Conservation (phyloP, 148 eudicot genomes). For the Chenopodium album region DNA sequence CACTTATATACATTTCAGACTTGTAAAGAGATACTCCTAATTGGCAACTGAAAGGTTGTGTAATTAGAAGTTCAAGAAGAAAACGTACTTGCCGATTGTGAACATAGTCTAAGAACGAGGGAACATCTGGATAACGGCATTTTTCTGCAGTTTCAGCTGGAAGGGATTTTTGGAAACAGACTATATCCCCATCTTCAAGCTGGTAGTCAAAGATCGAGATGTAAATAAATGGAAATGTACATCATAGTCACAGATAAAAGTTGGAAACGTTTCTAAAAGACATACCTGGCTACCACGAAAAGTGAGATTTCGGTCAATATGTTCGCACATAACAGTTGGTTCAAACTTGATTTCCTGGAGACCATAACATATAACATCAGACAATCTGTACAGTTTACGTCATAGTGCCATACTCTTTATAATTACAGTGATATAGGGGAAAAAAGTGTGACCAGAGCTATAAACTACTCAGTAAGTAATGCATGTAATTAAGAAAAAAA, state of each 20-base stretch:
- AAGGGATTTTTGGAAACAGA: slow-evolving; percentile 64
- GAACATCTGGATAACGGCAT: slow-evolving; percentile 62
- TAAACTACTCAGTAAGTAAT: not conserved
- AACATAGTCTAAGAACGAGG: slow-evolving; percentile 67
- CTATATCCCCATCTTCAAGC: slow-evolving; percentile 84
- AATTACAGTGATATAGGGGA: not conserved
- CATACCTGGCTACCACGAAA: slow-evolving; percentile 64
- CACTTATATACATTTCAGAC: not conserved
- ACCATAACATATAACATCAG: not conserved
- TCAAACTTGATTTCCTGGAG: slow-evolving; percentile 77
- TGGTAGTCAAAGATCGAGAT: slow-evolving; percentile 18
- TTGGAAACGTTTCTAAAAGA: not conserved
- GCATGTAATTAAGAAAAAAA: not conserved
- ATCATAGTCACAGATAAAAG: not conserved
- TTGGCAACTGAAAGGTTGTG: not conserved
- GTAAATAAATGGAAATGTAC: not conserved
- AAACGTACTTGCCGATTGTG: slow-evolving; percentile 67
- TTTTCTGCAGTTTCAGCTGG: slow-evolving; percentile 44
- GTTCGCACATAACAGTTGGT: slow-evolving; percentile 75
- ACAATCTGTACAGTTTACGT: not conserved
- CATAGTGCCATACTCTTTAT: not conserved
- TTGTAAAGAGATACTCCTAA: not conserved
- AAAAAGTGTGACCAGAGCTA: not conserved
- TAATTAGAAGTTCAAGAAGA: not conserved
- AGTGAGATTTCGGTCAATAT: slow-evolving; percentile 50